These are phyloP conservation scores for Yarrowia deformans DNA, from an alignment of 805 yeast genomes.

Conservation along the genomic window DNA sequence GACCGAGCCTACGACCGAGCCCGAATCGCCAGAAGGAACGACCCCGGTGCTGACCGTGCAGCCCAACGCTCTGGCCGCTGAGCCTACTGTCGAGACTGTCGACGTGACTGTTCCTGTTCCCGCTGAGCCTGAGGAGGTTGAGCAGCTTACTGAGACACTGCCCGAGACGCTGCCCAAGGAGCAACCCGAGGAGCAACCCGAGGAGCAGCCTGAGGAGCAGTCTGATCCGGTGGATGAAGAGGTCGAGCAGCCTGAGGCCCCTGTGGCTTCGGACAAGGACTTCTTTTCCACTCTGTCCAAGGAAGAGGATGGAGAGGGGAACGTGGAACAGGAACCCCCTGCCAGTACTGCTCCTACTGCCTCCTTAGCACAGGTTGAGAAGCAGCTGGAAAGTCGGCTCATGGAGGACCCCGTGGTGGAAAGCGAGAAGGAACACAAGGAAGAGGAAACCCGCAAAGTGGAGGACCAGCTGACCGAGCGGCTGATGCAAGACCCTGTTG, in stretches of 20 bases:
- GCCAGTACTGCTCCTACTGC: not conserved
- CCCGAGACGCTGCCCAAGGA: not conserved
- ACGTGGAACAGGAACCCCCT: not conserved
- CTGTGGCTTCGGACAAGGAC: constrained; percentile 28
- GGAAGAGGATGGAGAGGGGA: constrained; percentile 27
- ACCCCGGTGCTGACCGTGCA: constrained; percentile 16
- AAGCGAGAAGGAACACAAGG: constrained; percentile 4
- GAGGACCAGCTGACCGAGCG: constrained; percentile 20
- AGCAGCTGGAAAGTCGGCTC: constrained; percentile 2
- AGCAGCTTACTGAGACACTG: not conserved
- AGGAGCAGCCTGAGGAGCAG: no score
- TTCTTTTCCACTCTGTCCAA: constrained; percentile 34
- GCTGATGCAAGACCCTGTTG: constrained; percentile 16
- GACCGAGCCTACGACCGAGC: not conserved
- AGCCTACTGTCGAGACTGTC: constrained; percentile 12
- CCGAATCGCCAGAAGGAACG: constrained; percentile 26
- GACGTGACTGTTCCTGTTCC: constrained; percentile 29
- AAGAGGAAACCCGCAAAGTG: not conserved
- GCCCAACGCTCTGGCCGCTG: constrained; percentile 31
- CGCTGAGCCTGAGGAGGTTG: constrained; percentile 36
- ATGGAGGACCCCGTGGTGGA: constrained; percentile 32
- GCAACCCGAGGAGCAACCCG: no score
- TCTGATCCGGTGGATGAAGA: constrained; percentile 14
- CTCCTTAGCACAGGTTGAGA: constrained; percentile 1
- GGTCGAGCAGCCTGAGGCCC: constrained; percentile 17